A percentile compares a stretch with the other conserved stretches of the same genome.
Conservation (phyloP, 805 yeast species). For the Kuraishia floccosa region DNA sequence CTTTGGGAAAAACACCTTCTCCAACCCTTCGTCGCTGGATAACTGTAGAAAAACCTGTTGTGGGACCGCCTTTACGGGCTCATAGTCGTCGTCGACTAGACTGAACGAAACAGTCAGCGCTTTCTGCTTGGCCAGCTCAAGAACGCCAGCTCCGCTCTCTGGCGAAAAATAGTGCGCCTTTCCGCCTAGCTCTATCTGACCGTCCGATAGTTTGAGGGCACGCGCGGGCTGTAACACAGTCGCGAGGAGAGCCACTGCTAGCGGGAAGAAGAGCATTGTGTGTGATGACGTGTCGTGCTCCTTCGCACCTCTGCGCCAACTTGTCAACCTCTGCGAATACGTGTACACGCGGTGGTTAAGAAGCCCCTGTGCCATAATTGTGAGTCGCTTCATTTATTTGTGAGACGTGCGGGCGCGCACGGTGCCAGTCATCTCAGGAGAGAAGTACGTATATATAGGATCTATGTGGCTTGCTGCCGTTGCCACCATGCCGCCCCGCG, state of each 20-base stretch:
- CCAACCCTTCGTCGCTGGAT: neutral
- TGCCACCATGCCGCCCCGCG: conserved; percentile 1
- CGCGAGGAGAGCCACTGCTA: no score
- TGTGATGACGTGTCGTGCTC: no score
- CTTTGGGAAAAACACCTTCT: neutral
- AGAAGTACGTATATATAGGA: no score
- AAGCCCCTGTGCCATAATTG: no score
- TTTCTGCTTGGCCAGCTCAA: conserved; percentile 1
- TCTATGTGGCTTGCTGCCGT: conserved; percentile 3
- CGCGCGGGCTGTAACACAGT: no score
- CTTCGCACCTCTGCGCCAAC: no score
- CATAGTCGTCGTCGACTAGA: neutral
- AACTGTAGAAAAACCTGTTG: conserved; percentile 1
- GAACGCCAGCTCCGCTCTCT: neutral
- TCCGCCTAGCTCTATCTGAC: neutral
- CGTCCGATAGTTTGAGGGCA: neutral
- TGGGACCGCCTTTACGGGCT: neutral
- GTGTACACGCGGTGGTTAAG: no score
- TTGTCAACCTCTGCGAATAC: no score
- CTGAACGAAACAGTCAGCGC: neutral
- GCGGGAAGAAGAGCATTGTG: no score
- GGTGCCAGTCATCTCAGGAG: no score
- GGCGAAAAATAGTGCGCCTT: neutral
- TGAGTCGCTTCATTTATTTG: no score
- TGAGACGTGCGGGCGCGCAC: no score